A percentile compares a stretch with the other conserved stretches of the same genome.
Evolutionary conservation across 2,329 filamentous ascomycete species (phyloP).

Genomic region (Samsoniella hepiali): DNA sequence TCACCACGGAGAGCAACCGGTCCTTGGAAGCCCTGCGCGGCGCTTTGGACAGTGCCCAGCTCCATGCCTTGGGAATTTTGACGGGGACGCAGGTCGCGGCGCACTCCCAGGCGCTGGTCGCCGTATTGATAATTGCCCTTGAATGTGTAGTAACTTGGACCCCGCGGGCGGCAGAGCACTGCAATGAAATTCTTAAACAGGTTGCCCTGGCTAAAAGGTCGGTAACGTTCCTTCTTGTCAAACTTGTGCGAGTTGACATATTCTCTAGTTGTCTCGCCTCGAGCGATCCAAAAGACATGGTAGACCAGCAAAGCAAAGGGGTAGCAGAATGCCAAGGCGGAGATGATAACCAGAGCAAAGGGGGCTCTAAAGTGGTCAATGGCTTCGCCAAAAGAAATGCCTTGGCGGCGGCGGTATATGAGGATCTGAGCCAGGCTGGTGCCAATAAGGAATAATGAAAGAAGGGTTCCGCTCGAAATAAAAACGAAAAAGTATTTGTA

Average conservation of each 20-base stretch:
- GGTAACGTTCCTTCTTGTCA: constrained; percentile 82
- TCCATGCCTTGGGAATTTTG: constrained; percentile 61
- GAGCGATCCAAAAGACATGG: constrained; percentile 84
- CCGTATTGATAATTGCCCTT: constrained; percentile 73
- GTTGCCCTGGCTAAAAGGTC: constrained; percentile 80
- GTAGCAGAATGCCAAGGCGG: constrained; percentile 70
- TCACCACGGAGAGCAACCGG: constrained; percentile 45
- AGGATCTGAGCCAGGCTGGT: constrained; percentile 79
- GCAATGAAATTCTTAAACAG: constrained; percentile 74
- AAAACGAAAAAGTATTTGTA: constrained; percentile 98
- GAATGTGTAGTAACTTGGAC: constrained; percentile 86
- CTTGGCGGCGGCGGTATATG: constrained; percentile 62
- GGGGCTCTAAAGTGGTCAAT: constrained; percentile 72
- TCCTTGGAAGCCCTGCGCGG: constrained; percentile 50
- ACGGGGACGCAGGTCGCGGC: constrained; percentile 37
- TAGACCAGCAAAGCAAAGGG: constrained; percentile 81
- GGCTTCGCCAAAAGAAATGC: constrained; percentile 64
- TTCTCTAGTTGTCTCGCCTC: constrained; percentile 93
- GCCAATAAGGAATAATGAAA: constrained; percentile 72
- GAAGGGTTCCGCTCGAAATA: constrained; percentile 72
- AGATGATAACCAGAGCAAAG: constrained; percentile 87
- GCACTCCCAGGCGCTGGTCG: constrained; percentile 75
- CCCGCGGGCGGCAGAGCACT: constrained; percentile 77
- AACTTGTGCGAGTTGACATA: constrained; percentile 97
- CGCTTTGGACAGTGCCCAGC: constrained; percentile 63